Conservation (phyloP, 345 rosid genomes). For the Brassica incana region DNA sequence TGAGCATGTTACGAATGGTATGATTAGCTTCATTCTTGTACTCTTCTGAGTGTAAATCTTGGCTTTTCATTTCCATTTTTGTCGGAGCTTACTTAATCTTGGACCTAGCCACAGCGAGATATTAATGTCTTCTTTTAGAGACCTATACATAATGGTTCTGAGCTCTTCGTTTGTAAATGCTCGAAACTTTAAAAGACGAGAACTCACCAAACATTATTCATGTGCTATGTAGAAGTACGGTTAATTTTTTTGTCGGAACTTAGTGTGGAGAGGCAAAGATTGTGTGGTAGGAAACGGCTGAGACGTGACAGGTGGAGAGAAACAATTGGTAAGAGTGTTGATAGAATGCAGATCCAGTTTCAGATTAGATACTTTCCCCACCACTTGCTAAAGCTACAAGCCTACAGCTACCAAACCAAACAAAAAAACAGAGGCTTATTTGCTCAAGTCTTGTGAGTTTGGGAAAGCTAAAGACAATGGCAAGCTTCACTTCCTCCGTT, state of each 20-base stretch:
- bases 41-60: conserved; percentile 42
- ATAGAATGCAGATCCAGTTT: conserved; percentile 44
- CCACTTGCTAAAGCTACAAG: not conserved
- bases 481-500: conserved; percentile 54
- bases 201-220: not conserved
- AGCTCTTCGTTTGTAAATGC: not conserved
- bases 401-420: not conserved
- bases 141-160: not conserved
- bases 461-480: conserved; percentile 46
- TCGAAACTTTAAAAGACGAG: not conserved
- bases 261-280: not conserved
- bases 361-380: conserved; percentile 20
- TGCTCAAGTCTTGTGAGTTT: conserved; percentile 7
- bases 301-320: conserved; percentile 53
- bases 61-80: conserved; percentile 24
- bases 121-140: not conserved
- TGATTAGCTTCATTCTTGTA: conserved; percentile 36
- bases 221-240: not conserved
- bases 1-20: conserved; percentile 40
- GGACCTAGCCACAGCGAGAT: not conserved
- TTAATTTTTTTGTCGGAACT: not conserved
- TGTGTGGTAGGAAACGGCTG: conserved; percentile 30
- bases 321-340: conserved; percentile 43
- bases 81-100: conserved; percentile 14
- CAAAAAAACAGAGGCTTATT: not conserved